These are phyloP conservation scores for Diaporthe citrichinensis DNA, from an alignment of 2,329 filamentous ascomycete species.

Conservation along the genomic window DNA sequence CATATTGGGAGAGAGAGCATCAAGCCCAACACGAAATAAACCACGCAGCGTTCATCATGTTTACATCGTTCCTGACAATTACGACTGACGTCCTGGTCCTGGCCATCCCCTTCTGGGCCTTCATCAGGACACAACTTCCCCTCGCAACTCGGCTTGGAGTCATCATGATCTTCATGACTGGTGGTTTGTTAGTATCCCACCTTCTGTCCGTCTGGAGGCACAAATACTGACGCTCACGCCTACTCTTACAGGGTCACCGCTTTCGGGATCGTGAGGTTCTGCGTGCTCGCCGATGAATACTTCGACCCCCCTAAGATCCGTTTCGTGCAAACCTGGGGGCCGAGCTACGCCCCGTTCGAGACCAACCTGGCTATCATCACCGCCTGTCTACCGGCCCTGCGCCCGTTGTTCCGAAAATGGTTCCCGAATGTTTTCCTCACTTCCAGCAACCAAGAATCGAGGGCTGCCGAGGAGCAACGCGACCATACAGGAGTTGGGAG, in stretches of 20 bases:
- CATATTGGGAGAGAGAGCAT: background rate
- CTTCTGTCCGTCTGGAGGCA: accelerated
- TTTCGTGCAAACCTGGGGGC: background rate
- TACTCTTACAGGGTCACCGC: background rate
- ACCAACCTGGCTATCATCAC: slow-evolving; percentile 1
- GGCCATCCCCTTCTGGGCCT: background rate
- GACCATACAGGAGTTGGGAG: background rate
- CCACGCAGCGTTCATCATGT: background rate
- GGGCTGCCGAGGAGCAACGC: background rate
- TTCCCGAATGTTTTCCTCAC: background rate
- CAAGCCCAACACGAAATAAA: background rate
- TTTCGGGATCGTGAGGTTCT: background rate
- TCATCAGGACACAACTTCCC: background rate
- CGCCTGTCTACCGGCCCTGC: slow-evolving; percentile 5
- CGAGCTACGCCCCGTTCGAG: background rate
- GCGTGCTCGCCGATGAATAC: background rate
- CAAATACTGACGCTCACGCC: background rate
- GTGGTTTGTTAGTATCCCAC: background rate
- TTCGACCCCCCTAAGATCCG: background rate
- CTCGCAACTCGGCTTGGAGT: background rate
- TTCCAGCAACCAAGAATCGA: background rate
- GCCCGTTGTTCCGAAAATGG: slow-evolving; percentile 3
- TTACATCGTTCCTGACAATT: background rate
- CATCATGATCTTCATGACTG: slow-evolving; percentile 6
- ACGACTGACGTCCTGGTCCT: slow-evolving; percentile 5